Conservation (phyloP, 495 filamentous ascomycete genomes). For the Lophiostoma macrostomum region DNA sequence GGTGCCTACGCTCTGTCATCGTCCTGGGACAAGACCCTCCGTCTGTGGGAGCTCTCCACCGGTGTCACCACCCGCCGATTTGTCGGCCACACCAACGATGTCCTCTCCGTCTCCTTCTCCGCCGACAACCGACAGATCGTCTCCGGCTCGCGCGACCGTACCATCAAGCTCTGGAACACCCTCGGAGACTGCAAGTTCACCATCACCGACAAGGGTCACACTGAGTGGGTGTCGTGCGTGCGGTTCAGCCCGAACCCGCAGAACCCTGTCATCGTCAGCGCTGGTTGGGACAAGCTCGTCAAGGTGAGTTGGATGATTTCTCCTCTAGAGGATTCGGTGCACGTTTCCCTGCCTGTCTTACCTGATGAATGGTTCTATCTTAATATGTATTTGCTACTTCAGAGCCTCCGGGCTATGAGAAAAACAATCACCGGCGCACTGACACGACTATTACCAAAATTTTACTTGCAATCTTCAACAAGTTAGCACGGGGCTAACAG, state of each 20-base stretch:
- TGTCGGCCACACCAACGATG: conserved; percentile 98
- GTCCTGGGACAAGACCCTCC: conserved; percentile 99
- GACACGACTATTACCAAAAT: conserved; percentile 50
- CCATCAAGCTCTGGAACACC: conserved; percentile 99
- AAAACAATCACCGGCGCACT: conserved; percentile 86
- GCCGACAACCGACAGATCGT: conserved; percentile 99
- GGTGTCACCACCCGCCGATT: conserved; percentile 96
- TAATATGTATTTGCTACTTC: conserved; percentile 99
- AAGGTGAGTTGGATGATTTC: conserved; percentile 68
- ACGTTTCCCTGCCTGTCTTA: conserved; percentile 38
- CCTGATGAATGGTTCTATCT: conserved; percentile 84
- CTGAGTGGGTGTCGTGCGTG: conserved; percentile 99
- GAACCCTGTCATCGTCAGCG: conserved; percentile 99
- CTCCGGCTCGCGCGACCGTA: conserved; percentile 93
- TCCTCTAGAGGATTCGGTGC: conserved; percentile 17
- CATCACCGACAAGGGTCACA: conserved; percentile 99
- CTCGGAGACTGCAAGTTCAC: conserved; percentile 99
- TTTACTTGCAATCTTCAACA: not conserved
- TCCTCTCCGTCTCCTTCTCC: conserved; percentile 99
- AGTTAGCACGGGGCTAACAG: conserved; percentile 7
- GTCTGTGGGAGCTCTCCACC: conserved; percentile 96
- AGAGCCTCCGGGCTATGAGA: conserved; percentile 98
- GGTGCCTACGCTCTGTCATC: conserved; percentile 98
- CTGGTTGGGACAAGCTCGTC: conserved; percentile 99
- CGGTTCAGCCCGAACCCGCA: conserved; percentile 99